Percentiles rank a stretch among this genome's conserved stretches.
These are phyloP conservation scores for Glaciozyma martinii DNA, from an alignment of 768 basidiomycete genomes.

Conservation along the genomic window DNA sequence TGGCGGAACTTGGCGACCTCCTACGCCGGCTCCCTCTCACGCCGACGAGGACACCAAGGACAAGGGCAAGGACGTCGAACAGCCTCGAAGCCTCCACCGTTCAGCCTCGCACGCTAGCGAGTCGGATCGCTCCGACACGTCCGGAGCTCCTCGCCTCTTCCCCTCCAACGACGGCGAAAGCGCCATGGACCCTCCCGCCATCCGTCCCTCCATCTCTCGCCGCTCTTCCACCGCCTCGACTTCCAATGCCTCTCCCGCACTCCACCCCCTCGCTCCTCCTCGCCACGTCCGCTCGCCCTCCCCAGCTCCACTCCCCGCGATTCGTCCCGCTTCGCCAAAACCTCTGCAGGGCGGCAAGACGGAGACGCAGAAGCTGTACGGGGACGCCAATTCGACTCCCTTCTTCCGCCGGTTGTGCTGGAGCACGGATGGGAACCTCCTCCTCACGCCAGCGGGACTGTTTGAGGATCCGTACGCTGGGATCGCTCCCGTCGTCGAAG, in stretches of 20 bases:
- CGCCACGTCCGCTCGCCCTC: slow-evolving; percentile 18
- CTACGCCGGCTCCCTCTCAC: not conserved
- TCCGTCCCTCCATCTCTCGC: slow-evolving; percentile 10
- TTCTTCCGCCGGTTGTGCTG: slow-evolving; percentile 92
- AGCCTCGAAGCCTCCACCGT: slow-evolving; percentile 6
- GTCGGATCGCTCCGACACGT: slow-evolving; percentile 23
- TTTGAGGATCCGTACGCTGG: slow-evolving; percentile 78
- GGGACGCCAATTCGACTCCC: slow-evolving; percentile 88
- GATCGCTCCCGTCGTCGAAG: not conserved
- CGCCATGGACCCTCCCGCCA: slow-evolving; percentile 21
- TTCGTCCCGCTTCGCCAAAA: slow-evolving; percentile 39
- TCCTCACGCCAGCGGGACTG: slow-evolving; percentile 92
- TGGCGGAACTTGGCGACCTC: not conserved
- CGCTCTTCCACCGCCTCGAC: slow-evolving; percentile 13
- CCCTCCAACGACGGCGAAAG: not conserved
- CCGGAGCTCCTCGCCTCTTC: slow-evolving; percentile 8
- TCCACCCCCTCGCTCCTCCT: slow-evolving; percentile 39
- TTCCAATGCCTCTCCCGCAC: slow-evolving; percentile 9
- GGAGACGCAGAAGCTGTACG: slow-evolving; percentile 74
- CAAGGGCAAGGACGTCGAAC: not conserved
- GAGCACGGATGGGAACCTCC: slow-evolving; percentile 84
- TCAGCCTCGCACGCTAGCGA: slow-evolving; percentile 16
- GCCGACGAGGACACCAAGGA: not conserved
- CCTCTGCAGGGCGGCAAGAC: slow-evolving; percentile 44
- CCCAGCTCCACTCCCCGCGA: slow-evolving; percentile 83